phyloP scores from a whole-genome alignment of 352 stramenopile genomes.

The Globisporangium canariense region DNA sequence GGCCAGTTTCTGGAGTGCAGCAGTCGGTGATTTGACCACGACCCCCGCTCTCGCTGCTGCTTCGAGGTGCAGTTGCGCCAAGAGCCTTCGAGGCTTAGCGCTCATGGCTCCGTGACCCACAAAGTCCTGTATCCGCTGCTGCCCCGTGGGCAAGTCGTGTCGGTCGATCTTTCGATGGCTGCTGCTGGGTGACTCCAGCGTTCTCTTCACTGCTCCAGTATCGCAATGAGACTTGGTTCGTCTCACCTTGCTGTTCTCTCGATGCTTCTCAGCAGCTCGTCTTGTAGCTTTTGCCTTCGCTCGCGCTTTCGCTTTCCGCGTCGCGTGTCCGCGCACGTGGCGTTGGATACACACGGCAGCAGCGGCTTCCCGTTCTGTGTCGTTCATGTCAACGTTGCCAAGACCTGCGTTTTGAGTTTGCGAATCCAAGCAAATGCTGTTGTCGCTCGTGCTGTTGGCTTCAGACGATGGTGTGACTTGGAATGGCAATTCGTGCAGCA shows the following conservation, averaged over 20 bases:
- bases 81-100: not conserved
- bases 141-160: not conserved
- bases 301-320: slow-evolving; percentile 4
- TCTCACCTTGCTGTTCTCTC: not conserved
- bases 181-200: not conserved
- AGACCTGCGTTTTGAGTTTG: not conserved
- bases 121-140: slow-evolving; percentile 1
- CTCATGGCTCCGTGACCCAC: not conserved
- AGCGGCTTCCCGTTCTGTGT: slow-evolving; percentile 8
- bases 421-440: not conserved
- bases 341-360: slow-evolving; percentile 30
- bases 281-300: not conserved
- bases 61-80: not conserved
- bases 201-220: not conserved
- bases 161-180: not conserved
- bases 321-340: slow-evolving; percentile 17
- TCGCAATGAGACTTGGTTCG: slow-evolving; percentile 4
- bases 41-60: not conserved
- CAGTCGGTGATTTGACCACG: not conserved
- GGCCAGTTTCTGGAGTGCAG: not conserved
- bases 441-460: not conserved
- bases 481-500: slow-evolving; percentile 25
- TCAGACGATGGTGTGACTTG: not conserved
- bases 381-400: not conserved
- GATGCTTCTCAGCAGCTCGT: not conserved